Evolutionary conservation across 768 basidiomycete genomes (phyloP), one percentile per base, ranked within the genome.

Genomic region (Amanita polypyramis): DNA sequence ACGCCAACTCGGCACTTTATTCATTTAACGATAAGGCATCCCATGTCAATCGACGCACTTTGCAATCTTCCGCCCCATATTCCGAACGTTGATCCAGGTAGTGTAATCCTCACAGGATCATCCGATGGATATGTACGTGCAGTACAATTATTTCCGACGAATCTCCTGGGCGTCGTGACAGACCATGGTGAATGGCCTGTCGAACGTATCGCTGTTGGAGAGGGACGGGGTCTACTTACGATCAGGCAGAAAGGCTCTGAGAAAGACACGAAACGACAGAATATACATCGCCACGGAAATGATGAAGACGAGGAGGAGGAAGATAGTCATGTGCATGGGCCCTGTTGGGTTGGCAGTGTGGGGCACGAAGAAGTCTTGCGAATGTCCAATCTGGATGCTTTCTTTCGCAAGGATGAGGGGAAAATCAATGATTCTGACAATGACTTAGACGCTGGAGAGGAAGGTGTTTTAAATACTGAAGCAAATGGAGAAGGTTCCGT

Each of bases 101-200:
- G 78, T 58, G 78, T 83, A 1, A 75, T 96, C 50, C 74, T 93
- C 1, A 92, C 92, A 0, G 92, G 93, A 5, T 95, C 92, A 0
- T 91, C 91, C 5, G 93, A 97, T 60, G 94, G 94, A 0, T 74
- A 90, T 57, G 72, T 97, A 35, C 79, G 93, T 38, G 88, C 88
- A 12, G 83, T 94, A 2, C 79, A 93, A 58, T 70, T 96, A 30
- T 72, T 94, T 49, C 94, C 94, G 1, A 93, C 87, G 47, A 89
- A 90, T 60, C 73, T 97, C 27, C 67, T 95, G 37, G 94, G 94
- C 15, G 82, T 94, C 42, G 82, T 97, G 34, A 85, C 85, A 10
- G 88, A 93, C 55, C 94, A 96, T 55, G 90, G 88, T 4, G 85
- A 90, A 51, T 92, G 88, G 65, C 93, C 94, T 5, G 78, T 97